Percentiles rank a stretch among this genome's conserved stretches.
Conservation (phyloP, 2,329 filamentous ascomycete genomes). For the Balansia obtecta region DNA sequence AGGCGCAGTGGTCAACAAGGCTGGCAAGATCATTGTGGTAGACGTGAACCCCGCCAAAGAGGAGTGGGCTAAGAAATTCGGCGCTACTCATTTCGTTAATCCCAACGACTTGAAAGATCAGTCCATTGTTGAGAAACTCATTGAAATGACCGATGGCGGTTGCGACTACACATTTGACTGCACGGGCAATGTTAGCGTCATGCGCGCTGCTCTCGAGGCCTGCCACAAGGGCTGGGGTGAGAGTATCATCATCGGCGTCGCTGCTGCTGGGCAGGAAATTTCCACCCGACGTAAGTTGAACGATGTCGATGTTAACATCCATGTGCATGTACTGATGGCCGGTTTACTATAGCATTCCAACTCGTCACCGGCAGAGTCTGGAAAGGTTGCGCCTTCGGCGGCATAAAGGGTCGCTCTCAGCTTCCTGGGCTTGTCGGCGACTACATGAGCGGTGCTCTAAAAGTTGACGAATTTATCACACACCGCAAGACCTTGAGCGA, state of each 20-base stretch:
- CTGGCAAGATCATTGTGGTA: constrained; percentile 61
- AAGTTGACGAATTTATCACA: constrained; percentile 99
- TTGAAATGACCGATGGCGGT: constrained; percentile 96
- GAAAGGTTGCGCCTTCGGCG: constrained; percentile 96
- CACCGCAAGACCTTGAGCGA: constrained; percentile 72
- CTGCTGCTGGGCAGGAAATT: constrained; percentile 92
- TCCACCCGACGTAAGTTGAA: constrained; percentile 68
- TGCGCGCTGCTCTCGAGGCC: constrained; percentile 89
- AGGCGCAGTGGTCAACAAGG: constrained; percentile 76
- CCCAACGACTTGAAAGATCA: constrained; percentile 66
- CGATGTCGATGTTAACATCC: not conserved
- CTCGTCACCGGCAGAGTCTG: constrained; percentile 94
- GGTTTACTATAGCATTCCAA: constrained; percentile 66
- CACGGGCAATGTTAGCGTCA: constrained; percentile 92
- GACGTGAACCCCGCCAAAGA: constrained; percentile 82
- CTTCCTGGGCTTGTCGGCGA: constrained; percentile 77
- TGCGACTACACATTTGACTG: constrained; percentile 99
- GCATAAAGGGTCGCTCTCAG: constrained; percentile 94
- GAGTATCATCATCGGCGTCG: constrained; percentile 95
- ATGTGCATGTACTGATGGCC: not conserved
- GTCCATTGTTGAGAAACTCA: constrained; percentile 80
- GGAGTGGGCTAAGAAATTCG: constrained; percentile 86
- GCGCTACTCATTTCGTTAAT: constrained; percentile 94
- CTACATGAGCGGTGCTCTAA: constrained; percentile 80
- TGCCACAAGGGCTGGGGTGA: constrained; percentile 99